A percentile compares a stretch with the other conserved stretches of the same genome.
Conservation (phyloP, 352 stramenopile species). For the Thraustochytrium striatum region DNA sequence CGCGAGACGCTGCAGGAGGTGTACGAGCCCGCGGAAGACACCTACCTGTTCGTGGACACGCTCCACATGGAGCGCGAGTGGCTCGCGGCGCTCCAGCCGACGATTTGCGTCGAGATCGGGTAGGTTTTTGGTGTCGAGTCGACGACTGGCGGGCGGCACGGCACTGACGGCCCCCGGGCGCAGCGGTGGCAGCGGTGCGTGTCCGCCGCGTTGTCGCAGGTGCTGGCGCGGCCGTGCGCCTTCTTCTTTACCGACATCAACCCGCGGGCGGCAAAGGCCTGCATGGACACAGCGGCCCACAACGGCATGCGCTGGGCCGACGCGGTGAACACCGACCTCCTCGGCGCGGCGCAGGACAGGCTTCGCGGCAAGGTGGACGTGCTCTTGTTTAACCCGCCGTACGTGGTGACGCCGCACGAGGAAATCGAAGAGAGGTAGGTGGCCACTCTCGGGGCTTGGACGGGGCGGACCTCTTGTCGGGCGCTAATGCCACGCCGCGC, state of each 20-base stretch:
- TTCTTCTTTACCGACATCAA: constrained; percentile 82
- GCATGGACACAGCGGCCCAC: constrained; percentile 69
- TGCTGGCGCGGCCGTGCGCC: neutral
- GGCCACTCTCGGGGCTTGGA: neutral
- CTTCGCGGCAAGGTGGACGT: constrained; percentile 76
- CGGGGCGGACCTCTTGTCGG: neutral
- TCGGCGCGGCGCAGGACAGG: constrained; percentile 39
- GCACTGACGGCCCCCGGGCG: no score
- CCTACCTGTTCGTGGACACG: constrained; percentile 91
- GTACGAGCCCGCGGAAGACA: constrained; percentile 96
- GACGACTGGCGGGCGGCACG: constrained; percentile 57
- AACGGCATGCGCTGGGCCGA: constrained; percentile 73
- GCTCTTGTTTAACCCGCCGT: constrained; percentile 96
- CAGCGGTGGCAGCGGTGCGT: constrained; percentile 57
- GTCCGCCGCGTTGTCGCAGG: constrained; percentile 27
- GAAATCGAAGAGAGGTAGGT: constrained; percentile 84
- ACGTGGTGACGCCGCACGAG: constrained; percentile 90
- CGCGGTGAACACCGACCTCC: constrained; percentile 77
- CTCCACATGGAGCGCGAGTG: constrained; percentile 76
- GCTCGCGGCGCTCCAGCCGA: constrained; percentile 61
- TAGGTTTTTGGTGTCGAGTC: constrained; percentile 66
- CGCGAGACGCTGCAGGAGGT: constrained; percentile 73
- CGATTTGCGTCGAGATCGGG: constrained; percentile 81
- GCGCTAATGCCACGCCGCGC: no score
- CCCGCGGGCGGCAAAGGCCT: constrained; percentile 70